phyloP scores from a whole-genome alignment of 2,329 filamentous ascomycete genomes.

The Aureobasidium sp. region DNA sequence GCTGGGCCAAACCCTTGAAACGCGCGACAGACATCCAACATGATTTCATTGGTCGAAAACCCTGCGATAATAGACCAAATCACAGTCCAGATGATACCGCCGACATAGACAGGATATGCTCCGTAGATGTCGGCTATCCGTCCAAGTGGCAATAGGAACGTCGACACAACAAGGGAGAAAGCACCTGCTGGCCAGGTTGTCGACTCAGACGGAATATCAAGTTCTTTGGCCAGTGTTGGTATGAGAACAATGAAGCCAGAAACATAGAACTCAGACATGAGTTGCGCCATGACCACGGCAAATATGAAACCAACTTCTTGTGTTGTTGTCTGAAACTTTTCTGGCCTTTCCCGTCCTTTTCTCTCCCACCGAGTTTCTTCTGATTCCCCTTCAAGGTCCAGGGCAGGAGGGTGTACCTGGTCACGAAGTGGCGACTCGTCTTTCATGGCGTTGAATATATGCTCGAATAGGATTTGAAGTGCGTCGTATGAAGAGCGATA shows the following conservation, averaged over 20 bases:
- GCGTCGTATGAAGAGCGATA: too few species aligned
- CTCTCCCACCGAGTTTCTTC: conserved; percentile 40
- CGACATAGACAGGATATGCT: conserved; percentile 53
- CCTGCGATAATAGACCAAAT: conserved; percentile 29
- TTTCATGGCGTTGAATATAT: neutral
- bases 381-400: neutral
- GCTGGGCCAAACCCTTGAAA: conserved; percentile 32
- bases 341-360: conserved; percentile 56
- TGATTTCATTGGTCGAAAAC: conserved; percentile 27
- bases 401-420: neutral
- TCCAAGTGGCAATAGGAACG: conserved; percentile 43
- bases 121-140: conserved; percentile 52
- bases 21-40: conserved; percentile 31
- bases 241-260: conserved; percentile 66
- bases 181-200: conserved; percentile 48
- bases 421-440: neutral
- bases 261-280: conserved; percentile 59
- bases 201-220: conserved; percentile 61
- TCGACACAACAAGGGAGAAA: conserved; percentile 44
- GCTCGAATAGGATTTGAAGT: neutral
- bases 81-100: conserved; percentile 44
- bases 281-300: conserved; percentile 33
- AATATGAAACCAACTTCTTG: conserved; percentile 58
- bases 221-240: conserved; percentile 53
- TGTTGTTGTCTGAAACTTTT: conserved; percentile 45